Base-by-base conservation (phyloP, 176 grass and related monocot genomes). In the Phyllostachys edulis region DNA sequence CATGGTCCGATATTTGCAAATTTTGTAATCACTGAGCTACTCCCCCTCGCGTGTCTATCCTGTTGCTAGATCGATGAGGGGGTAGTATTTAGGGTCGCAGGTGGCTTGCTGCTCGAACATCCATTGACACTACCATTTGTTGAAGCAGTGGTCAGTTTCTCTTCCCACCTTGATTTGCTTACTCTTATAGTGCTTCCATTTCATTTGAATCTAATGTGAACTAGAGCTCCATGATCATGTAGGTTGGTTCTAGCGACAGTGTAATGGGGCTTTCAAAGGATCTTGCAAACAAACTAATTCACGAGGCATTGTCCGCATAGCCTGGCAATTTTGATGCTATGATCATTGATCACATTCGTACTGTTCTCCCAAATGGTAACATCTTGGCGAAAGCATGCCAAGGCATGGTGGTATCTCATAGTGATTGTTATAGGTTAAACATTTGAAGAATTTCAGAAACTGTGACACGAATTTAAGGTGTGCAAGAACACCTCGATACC, bases 181-280 rank as follows among this genome's bases (percentile, higher is more conserved):
- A 23, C n/a, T 71, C 4, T 57, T 64, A 41, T 78, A 36, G 47
- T 47, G n/a, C 24, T 63, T 13, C 4, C 38, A 41, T 93, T 69
- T n/a, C 10, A 41, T 41, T 83, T 45, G 2, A 82, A 63, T 56
- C 6, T 79, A 47, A 32, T 70, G 18, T 59, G 10, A 71, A 80
- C 17, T 67, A 26, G 26, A 69, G 5, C 8, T 65, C 7, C 39
- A 68, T 40, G 11, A 34, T 64, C 44, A 71, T 85, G 84, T 34
- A 95, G 91, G 76, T 98, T 61, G 96, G 93, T 52, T 85, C 92
- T 69, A 90, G 82, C 17, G 96, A 98, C 55, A 93, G 93, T 29
- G 96, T 95, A 34, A 98, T 95, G 96, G 96, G 95, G 9, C 83
- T 95, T 29, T 87, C 90, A 1, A 98, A 95, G 82, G 91, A 68